phyloP scores from a whole-genome alignment of 2,329 filamentous ascomycete species.

The Aspergillus udagawae region DNA sequence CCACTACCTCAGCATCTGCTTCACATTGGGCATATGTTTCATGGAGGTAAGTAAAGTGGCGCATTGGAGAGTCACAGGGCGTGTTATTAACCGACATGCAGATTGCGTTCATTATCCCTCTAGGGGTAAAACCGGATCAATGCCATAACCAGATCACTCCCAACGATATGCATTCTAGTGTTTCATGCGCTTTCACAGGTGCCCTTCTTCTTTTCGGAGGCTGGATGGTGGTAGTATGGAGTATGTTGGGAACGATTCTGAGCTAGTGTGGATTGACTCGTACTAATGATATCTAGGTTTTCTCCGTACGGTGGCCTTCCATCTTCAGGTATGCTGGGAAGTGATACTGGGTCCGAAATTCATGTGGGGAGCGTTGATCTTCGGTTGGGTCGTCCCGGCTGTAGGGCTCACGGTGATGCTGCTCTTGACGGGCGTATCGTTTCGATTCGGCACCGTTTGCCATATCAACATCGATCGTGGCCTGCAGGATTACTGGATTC shows the following conservation, averaged over 20 bases:
- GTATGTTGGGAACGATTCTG: conserved; percentile 33
- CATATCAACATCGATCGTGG: conserved; percentile 91
- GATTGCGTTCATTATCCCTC: conserved; percentile 86
- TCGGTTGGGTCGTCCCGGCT: conserved; percentile 80
- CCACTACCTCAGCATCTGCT: conserved; percentile 87
- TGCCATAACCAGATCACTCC: conserved; percentile 91
- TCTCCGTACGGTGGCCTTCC: conserved; percentile 81
- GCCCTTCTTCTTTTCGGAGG: conserved; percentile 82
- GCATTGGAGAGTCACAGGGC: background rate
- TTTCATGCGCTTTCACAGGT: conserved; percentile 83
- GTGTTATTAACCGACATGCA: conserved; percentile 34
- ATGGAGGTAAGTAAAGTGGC: conserved; percentile 70
- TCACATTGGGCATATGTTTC: conserved; percentile 69
- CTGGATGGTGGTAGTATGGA: conserved; percentile 80
- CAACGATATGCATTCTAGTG: conserved; percentile 79
- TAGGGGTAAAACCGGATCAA: conserved; percentile 72
- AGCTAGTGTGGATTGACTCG: background rate
- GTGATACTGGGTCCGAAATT: conserved; percentile 81
- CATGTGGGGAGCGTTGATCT: conserved; percentile 76
- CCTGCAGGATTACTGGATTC: conserved; percentile 84
- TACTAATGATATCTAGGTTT: conserved; percentile 54
- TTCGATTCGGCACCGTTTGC: conserved; percentile 85
- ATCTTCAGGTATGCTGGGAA: conserved; percentile 98
- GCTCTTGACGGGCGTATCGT: conserved; percentile 85
- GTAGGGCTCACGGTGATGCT: conserved; percentile 72